These are phyloP conservation scores for Plantago coronopus DNA, from an alignment of 305 asterid species.

Conservation along the genomic window DNA sequence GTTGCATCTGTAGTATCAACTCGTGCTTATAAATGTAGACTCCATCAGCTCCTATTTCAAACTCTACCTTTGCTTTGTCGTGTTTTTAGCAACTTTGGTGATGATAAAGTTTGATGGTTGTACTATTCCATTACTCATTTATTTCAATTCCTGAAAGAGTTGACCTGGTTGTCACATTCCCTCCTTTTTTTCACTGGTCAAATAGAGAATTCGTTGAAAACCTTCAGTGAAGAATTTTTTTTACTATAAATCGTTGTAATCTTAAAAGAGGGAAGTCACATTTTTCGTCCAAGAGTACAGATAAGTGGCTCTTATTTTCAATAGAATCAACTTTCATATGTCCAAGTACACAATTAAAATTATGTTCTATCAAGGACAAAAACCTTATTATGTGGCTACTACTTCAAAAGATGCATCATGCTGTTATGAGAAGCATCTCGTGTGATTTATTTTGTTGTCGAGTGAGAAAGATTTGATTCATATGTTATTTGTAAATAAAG, in stretches of 20 bases:
- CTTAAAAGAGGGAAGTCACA: slow-evolving; percentile 28
- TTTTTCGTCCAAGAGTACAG: slow-evolving; percentile 25
- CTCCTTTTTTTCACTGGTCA: slow-evolving; percentile 23
- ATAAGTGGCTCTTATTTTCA: slow-evolving; percentile 32
- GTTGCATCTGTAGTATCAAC: slow-evolving; percentile 37
- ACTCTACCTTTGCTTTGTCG: slow-evolving; percentile 43
- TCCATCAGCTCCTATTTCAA: slow-evolving; percentile 29
- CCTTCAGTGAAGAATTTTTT: slow-evolving; percentile 43
- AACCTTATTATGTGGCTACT: slow-evolving; percentile 31
- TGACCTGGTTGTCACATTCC: slow-evolving; percentile 20
- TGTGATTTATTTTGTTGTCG: too few species aligned
- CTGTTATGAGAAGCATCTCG: slow-evolving; percentile 34
- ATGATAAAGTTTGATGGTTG: slow-evolving; percentile 42
- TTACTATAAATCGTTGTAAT: slow-evolving; percentile 30
- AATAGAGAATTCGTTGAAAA: slow-evolving; percentile 35
- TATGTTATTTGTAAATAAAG: too few species aligned
- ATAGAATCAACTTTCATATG: slow-evolving; percentile 43
- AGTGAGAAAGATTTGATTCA: too few species aligned
- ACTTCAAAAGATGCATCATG: slow-evolving; percentile 27
- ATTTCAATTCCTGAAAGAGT: slow-evolving; percentile 22
- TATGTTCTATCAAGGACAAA: slow-evolving; percentile 31
- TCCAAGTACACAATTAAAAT: slow-evolving; percentile 31
- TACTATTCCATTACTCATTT: slow-evolving; percentile 21
- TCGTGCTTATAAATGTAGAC: slow-evolving; percentile 30
- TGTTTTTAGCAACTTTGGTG: slow-evolving; percentile 36